These are phyloP conservation scores for Calonectria henricotiae DNA, from an alignment of 2,329 filamentous ascomycete species.

Conservation along the genomic window DNA sequence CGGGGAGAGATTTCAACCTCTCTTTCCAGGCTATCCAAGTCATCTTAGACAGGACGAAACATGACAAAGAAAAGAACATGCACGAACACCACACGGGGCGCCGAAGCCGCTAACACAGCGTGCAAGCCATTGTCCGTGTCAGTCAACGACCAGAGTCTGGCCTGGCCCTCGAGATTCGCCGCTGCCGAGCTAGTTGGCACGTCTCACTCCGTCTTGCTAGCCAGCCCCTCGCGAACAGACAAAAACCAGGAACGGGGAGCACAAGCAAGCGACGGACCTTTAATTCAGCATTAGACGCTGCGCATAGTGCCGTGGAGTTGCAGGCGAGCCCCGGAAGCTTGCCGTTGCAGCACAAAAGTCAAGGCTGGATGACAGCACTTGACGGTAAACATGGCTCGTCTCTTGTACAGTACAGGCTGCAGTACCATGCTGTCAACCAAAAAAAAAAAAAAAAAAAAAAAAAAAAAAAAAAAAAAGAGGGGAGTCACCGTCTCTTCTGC, in stretches of 20 bases:
- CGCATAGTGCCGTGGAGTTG: constrained; percentile 1
- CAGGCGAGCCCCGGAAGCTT: constrained; percentile 6
- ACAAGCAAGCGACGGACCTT: constrained; percentile 7
- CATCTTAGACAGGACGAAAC: constrained; percentile 34
- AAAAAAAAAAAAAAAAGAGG: no score
- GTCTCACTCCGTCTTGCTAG: constrained; percentile 12
- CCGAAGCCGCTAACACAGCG: constrained; percentile 24
- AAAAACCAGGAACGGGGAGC: constrained; percentile 11
- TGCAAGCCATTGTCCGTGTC: constrained; percentile 15
- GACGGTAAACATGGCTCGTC: constrained; percentile 1
- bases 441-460: no score
- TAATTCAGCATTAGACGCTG: constrained; percentile 6
- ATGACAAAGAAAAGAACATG: background rate
- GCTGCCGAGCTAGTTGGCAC: constrained; percentile 8
- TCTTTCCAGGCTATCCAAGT: constrained; percentile 22
- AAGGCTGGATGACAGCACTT: constrained; percentile 1
- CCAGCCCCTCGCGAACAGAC: background rate
- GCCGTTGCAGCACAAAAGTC: constrained; percentile 4
- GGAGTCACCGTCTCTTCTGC: no score
- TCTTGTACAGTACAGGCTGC: background rate
- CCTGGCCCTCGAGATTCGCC: constrained; percentile 11
- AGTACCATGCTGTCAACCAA: constrained; percentile 13
- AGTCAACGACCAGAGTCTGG: constrained; percentile 4
- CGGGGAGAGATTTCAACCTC: background rate
- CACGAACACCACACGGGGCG: constrained; percentile 15